phyloP scores from a whole-genome alignment of 2,329 filamentous ascomycete species.

The Phialemoniopsis sp. region DNA sequence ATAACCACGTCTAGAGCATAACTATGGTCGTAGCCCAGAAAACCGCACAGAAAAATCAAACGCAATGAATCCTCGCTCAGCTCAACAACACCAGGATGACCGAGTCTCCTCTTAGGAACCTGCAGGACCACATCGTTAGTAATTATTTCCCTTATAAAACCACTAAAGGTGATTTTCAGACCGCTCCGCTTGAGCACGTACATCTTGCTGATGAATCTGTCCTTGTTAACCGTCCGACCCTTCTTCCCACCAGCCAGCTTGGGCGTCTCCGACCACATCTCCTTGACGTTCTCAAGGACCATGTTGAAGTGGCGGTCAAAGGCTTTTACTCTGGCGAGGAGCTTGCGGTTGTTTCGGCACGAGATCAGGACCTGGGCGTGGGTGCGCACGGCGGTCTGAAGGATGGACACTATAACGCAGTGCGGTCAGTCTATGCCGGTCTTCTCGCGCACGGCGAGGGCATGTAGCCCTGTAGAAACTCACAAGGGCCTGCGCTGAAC shows the following conservation, averaged over 20 bases:
- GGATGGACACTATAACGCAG: slow-evolving; percentile 72
- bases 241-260: slow-evolving; percentile 79
- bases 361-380: slow-evolving; percentile 97
- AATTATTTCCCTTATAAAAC: slow-evolving; percentile 3
- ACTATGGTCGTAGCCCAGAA: no score
- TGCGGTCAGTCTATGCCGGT: slow-evolving; percentile 46
- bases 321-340: slow-evolving; percentile 94
- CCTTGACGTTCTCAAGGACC: slow-evolving; percentile 87
- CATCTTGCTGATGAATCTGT: slow-evolving; percentile 98
- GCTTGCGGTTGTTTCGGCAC: slow-evolving; percentile 96
- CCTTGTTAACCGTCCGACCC: slow-evolving; percentile 91
- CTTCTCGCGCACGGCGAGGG: no score
- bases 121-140: slow-evolving; percentile 23
- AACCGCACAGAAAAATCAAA: neutral
- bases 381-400: slow-evolving; percentile 92
- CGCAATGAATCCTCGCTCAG: slow-evolving; percentile 27
- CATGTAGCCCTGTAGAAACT: neutral
- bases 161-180: neutral
- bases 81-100: slow-evolving; percentile 84
- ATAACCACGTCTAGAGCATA: no score
- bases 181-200: slow-evolving; percentile 34
- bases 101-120: slow-evolving; percentile 82
- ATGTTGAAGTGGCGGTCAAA: slow-evolving; percentile 99
- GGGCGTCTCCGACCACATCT: slow-evolving; percentile 99
- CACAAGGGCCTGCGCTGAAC: slow-evolving; percentile 41